Evolutionary conservation across 257 asterid species (phyloP), one percentile per base, ranked within the genome.

Genomic region (Prunella vulgaris): DNA sequence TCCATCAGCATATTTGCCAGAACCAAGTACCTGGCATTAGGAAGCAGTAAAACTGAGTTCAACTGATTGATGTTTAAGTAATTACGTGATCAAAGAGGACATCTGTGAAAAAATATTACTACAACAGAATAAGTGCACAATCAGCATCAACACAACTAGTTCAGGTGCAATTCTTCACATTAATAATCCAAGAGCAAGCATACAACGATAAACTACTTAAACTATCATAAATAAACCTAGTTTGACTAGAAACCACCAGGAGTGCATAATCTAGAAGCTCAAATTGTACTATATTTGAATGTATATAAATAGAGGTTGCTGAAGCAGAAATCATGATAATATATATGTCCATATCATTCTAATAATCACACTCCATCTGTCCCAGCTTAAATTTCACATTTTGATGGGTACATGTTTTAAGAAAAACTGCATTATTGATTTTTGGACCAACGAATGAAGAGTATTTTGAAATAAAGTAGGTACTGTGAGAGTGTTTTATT

Each of bases 1-100:
- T 89, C 93, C 99, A 94, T 94, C 77, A 94, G 89, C 99, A 94
- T 94, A 75, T 94, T 94, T 68, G 97, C 99, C 72, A 94, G 86
- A 74, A 94, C 99, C 87, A 94, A 86, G 77, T 94, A 94, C 78
- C 99, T 94, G 90, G 18, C 40, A 74, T 13, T 27, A 67, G 52
- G 28, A 27, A 69, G 28, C 32, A 63, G 18, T 20, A 40, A 33
- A 49, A 48, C 59, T 27, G 52, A 73, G 72, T 61, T 61, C 68
- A 63, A 18, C 8, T 35, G 75, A 42, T 44, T 35, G 75, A 42
- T 44, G 25, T 57, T 24, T 67, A 65, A 18, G 18, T 54, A 57
- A 46, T 62, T 44, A 63, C 71, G 69, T 44, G 54, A 4, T 18
- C 5, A 72, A 74, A 38, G 66, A 30, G 35, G 22, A 73, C 53